Evolutionary conservation across 2,329 filamentous ascomycete genomes (phyloP), one percentile per base, ranked within the genome.

Genomic region (Colletotrichum phormii): DNA sequence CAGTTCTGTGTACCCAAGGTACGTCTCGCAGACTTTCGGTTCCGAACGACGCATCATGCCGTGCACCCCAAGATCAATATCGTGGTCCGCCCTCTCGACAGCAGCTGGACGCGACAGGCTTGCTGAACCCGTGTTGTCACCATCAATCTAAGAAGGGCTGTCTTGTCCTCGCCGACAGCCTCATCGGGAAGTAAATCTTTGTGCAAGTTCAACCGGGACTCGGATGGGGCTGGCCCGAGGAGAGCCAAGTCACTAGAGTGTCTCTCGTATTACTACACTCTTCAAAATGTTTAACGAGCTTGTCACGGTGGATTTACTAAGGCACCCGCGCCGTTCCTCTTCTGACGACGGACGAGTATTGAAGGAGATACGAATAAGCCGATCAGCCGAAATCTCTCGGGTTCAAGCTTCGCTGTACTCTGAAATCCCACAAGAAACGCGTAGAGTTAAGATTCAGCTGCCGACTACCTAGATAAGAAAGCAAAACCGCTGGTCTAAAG

Each of bases 41-140:
- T 31, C 49, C 57, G 57, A 67, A 67, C 29, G 24, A 49, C 9
- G 68, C 22, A 26, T 54, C 57, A 51, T 58, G 69, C 31, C n/a
- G 58, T 68, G 64, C 49, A 58, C 58, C 69, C 58, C 64, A 13
- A 68, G 26, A 51, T 35, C 24, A 57, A 51, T 58, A 67, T 62
- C 63, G 35, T 29, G 42, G 37, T 31, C n/a, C 55, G 55, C 18
- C 55, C 24, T 31, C 15, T 26, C 22, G 26, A 29, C 54, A 37
- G 46, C 31, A 57, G 49, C 54, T 60, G 31, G 24, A 22, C n/a
- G 55, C 54, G 63, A 49, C 18, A 26, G 12, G 18, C 29, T 37
- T 9, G 15, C 54, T 37, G 26, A 58, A 12, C 29, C 37, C 24
- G 42, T 37, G 54, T 53, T 53, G 22, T 22, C 29, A 22, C 35